Evolutionary conservation across 257 asterid species (phyloP), one percentile per base, ranked within the genome.

Genomic region (Lycium barbarum): DNA sequence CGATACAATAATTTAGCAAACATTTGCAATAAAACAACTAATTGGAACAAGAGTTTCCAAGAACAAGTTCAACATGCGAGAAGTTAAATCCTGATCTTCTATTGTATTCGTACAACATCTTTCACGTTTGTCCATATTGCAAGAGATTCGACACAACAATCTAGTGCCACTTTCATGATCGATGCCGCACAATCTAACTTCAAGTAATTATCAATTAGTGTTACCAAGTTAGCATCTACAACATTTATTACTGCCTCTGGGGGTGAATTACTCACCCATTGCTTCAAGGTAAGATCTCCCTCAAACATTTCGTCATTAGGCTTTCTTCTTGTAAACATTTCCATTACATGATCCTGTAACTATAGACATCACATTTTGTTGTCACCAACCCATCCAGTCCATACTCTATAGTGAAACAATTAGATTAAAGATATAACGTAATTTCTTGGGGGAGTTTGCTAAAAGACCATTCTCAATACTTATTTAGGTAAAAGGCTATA

Each of bases 61-160:
- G 0, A 40, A 40, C 45, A n/a, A 2, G 66, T 9, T 65, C 71
- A 65, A 83, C 45, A 85, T 4, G 62, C 0, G 82, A 61, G 2
- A 45, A 45, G 62, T 20, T 49, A 62, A 84, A 81, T 82, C 14
- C 40, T 84, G 68, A 11, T 83, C 35, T 72, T n/a, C 17, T 72
- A 10, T 78, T 76, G 78, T 26, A 9, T 51, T 54, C 20, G 22
- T 40, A 53, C 59, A 18, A 33, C 45, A 5, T 11, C 17, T 26
- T 63, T 63, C 38, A 63, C 20, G 38, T 63, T 33, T 13, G 43
- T 17, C 38, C 80, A 18, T 49, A 9, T 49, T 45, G 38, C 0
- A 0, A 9, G 36, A 43, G 80, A 72, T 7, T 72, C 58, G 17
- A 0, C 38, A 73, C 36, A 73, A 0, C 80, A 43, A 18, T 43